Base-by-base conservation (phyloP, 2,329 filamentous ascomycete genomes). In the Trichoderma sp. region DNA sequence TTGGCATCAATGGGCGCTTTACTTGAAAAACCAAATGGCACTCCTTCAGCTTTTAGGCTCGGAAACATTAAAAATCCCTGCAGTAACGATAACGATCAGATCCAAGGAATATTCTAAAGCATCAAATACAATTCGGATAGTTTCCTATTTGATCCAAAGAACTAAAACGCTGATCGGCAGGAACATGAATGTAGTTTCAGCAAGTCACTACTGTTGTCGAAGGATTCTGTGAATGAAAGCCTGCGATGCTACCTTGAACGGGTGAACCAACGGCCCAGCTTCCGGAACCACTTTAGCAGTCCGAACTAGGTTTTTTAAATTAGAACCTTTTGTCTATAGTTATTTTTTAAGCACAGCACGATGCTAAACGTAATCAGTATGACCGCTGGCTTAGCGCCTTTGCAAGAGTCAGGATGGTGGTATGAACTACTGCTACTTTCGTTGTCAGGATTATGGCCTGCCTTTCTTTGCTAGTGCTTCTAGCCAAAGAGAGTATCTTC, bases 291-390 rank as follows among this genome's bases (percentile, higher is more conserved):
- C 7, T 33, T 67, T 41, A 71, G 14, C 50, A 18, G 5, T 41
- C 24, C 56, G 56, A 31, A 21, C 50, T 31, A 41, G 21, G 35
- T 7, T 29, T 71, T 60, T 71, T 71, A 59, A 27, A 56, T 29
- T 71, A 27, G 50, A 71, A 71, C 31, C 67, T 71, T 71, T n/a
- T 71, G 21, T 41, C 0, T 69, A 69, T 69, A 59, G 31, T 71
- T 71, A 71, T 50, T 50, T 16, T 4, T 8, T 11, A n/a, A 29
- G n/a, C 27, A 18, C 16, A 60, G 18, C 16, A 6, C 29, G 21
- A 41, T 56, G 67, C 64, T 33, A 67, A 67, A 50, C 38, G 38
- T 60, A 59, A 60, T 29, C 9, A 16, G 35, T 41, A 29, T 41
- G 33, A 41, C 24, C 33, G 67, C 50, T 35, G 16, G 53, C 16